A percentile compares a stretch with the other conserved stretches of the same genome.
Conservation (phyloP, 1,139 yeast species). For the Protomyces lactucae-debilis region DNA sequence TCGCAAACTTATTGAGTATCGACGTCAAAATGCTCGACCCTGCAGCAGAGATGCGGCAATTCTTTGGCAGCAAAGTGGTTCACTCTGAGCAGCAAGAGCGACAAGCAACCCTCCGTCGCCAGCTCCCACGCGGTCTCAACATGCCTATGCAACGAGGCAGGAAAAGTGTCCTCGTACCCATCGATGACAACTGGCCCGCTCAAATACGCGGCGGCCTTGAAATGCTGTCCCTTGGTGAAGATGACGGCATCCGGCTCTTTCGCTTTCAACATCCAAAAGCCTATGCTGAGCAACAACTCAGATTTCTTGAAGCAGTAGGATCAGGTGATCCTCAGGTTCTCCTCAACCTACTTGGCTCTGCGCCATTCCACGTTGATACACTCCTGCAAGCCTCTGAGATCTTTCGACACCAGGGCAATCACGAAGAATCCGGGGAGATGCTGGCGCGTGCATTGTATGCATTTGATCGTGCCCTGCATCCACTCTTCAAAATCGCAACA, state of each 20-base stretch:
- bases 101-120: constrained; percentile 38
- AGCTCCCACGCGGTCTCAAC: constrained; percentile 51
- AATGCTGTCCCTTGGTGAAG: constrained; percentile 49
- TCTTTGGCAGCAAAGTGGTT: constrained; percentile 69
- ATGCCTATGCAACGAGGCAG: constrained; percentile 81
- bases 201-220: constrained; percentile 57
- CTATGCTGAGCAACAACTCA: constrained; percentile 38
- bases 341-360: constrained; percentile 45
- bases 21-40: constrained; percentile 51
- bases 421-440: constrained; percentile 47
- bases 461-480: constrained; percentile 62
- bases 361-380: constrained; percentile 74
- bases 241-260: constrained; percentile 44
- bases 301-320: constrained; percentile 41
- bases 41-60: constrained; percentile 65
- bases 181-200: constrained; percentile 80
- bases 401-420: constrained; percentile 67
- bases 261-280: constrained; percentile 40
- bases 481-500: constrained; percentile 44
- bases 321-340: constrained; percentile 48
- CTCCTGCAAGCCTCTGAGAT: constrained; percentile 76
- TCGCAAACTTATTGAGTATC: constrained; percentile 10
- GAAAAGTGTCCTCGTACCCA: constrained; percentile 64
- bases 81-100: constrained; percentile 63
- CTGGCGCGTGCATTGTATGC: constrained; percentile 63